Evolutionary conservation across 352 stramenopile genomes (phyloP).

Genomic region (Globisporangium splendens): DNA sequence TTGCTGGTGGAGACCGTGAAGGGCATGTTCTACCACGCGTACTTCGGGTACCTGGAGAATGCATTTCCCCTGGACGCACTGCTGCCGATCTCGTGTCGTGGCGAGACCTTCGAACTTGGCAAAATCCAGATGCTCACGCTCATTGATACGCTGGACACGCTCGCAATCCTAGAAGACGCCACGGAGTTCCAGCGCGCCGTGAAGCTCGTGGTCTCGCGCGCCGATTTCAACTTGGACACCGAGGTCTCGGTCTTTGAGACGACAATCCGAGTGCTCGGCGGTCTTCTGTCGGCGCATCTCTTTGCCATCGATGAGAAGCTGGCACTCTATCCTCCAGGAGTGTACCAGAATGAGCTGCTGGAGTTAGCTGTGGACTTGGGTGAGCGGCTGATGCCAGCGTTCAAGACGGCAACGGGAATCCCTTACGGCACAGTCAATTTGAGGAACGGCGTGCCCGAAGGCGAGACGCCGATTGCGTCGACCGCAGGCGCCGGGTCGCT

Average conservation of each 20-base stretch:
- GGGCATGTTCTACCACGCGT: slow-evolving; percentile 90
- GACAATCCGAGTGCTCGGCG: slow-evolving; percentile 90
- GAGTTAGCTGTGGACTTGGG: slow-evolving; percentile 93
- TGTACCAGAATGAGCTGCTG: slow-evolving; percentile 93
- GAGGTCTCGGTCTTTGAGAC: slow-evolving; percentile 93
- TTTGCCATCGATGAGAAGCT: slow-evolving; percentile 62
- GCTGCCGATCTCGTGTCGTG: slow-evolving; percentile 61
- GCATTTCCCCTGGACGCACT: slow-evolving; percentile 85
- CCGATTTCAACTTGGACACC: slow-evolving; percentile 82
- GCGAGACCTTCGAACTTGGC: slow-evolving; percentile 71
- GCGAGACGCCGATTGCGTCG: slow-evolving; percentile 94
- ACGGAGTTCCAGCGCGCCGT: slow-evolving; percentile 74
- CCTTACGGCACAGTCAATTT: slow-evolving; percentile 98
- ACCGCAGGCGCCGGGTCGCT: slow-evolving; percentile 95
- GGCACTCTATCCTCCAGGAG: slow-evolving; percentile 46
- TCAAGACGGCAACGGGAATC: slow-evolving; percentile 94
- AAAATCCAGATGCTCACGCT: slow-evolving; percentile 86
- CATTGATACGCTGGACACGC: slow-evolving; percentile 90
- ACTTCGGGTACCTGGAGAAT: slow-evolving; percentile 79
- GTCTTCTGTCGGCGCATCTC: slow-evolving; percentile 88
- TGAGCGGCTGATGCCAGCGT: slow-evolving; percentile 94
- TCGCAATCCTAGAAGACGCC: slow-evolving; percentile 81
- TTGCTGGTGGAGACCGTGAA: slow-evolving; percentile 62
- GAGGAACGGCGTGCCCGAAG: slow-evolving; percentile 75
- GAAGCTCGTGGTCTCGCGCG: slow-evolving; percentile 45